These are phyloP conservation scores for Phytophthora foliorum DNA, from an alignment of 352 stramenopile genomes.

Conservation along the genomic window DNA sequence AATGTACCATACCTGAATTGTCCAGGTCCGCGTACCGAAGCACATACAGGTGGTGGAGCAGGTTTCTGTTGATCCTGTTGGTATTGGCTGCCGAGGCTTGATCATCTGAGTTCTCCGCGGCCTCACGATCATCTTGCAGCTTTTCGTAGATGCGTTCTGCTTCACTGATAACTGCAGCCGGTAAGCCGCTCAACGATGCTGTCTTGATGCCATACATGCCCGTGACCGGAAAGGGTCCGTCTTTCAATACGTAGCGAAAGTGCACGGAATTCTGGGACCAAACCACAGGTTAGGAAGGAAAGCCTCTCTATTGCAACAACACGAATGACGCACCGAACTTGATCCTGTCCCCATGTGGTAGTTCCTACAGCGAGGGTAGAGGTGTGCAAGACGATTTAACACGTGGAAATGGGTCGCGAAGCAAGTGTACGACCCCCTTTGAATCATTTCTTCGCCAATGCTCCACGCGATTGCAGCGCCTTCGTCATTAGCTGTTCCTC, in stretches of 20 bases:
- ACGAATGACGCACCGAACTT: constrained; percentile 47
- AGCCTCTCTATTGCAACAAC: neutral
- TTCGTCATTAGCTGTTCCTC: constrained; percentile 92
- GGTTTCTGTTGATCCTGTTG: constrained; percentile 49
- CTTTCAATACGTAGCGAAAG: constrained; percentile 75
- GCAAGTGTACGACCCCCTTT: constrained; percentile 75
- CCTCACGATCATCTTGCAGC: constrained; percentile 34
- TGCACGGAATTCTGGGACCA: constrained; percentile 53
- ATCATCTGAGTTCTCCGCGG: constrained; percentile 15
- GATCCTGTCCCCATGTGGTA: constrained; percentile 73
- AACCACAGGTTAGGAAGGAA: constrained; percentile 4
- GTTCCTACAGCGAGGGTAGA: constrained; percentile 75
- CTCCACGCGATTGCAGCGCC: constrained; percentile 92
- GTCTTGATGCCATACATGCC: constrained; percentile 89
- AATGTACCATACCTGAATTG: constrained; percentile 46
- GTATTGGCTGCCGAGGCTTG: constrained; percentile 15
- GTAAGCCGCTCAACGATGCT: constrained; percentile 78
- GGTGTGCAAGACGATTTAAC: constrained; percentile 64
- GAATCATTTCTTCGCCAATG: constrained; percentile 86
- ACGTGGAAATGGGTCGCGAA: constrained; percentile 94
- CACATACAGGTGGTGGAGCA: constrained; percentile 83
- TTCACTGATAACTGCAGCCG: constrained; percentile 64
- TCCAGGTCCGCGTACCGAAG: constrained; percentile 72
- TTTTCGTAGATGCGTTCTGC: constrained; percentile 59
- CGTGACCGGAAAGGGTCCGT: constrained; percentile 64